Base-by-base conservation (phyloP, 495 filamentous ascomycete species). In the Daldinia childiae region DNA sequence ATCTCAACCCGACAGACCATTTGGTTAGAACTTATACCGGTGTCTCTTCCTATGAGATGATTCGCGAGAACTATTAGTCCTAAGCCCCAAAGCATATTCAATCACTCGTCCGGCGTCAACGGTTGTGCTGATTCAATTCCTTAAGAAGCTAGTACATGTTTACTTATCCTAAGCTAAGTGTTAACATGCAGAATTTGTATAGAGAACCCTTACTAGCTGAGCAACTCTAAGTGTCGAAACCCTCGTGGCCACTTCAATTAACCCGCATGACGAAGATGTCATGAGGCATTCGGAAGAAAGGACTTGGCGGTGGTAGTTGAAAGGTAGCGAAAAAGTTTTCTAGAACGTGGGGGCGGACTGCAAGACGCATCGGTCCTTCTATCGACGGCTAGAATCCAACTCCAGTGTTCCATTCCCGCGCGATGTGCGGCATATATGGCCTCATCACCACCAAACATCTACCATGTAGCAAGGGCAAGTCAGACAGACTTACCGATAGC, bases 401-500 rank as follows among this genome's bases (percentile, higher is more conserved):
- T 56, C 63, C 41, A 30, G 58, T 12, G 30, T 43, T 50, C 54
- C 50, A 59, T 54, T 60, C 38, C 64, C 39, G 30, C 54, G 69
- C 39, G 36, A 38, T 58, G 34, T 38, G 59, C 17, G 54, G 54
- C 54, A 57, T 32, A 50, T 57, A 60, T 51, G 51, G 65, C 64
- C 64, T 68, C 61, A 62, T 73, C 56, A 30, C 50, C 5, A 14
- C 15, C 51, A 26, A 45, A 50, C 64, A 50, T 45, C 26, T 63
- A 54, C 21, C 19, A 11, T 48, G 19, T 27, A 60, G 54, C 14
- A 34, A 41, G 66, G 57, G 60, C 54, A 19, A 19, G 54, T 39
- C 41, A 67, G 52, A 68, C 30, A 36, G 12, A 65, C 61, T 54
- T 73, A 65, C 64, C 69, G 69, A 72, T 64, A 72, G 58, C 26